Base-by-base conservation (phyloP, 2,329 filamentous ascomycete species). In the Coleophoma cylindrospora region DNA sequence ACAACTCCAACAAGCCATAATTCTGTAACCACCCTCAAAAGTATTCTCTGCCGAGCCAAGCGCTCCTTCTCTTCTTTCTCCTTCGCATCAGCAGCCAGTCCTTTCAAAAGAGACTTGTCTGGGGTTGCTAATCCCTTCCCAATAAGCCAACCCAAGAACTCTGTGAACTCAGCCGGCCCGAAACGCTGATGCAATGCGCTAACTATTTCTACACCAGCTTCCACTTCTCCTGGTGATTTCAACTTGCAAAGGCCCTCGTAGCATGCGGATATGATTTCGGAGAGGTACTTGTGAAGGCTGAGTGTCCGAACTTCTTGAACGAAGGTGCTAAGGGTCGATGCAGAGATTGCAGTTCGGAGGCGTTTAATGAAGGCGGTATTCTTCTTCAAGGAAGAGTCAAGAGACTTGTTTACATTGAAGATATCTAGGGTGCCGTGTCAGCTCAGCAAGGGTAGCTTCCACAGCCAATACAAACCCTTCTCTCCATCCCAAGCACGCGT, bases 361-460 rank as follows among this genome's bases (percentile, higher is more conserved):
- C 92, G 89, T 72, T 96, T 96, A 66, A 97, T 97, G 69, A 97
- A 96, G 58, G 91, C 91, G 4, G 92, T 97, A 64, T 97, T 97
- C 76, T 96, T 97, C 74, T 96, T 96, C 68, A 97, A 78, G 47
- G 91, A 94, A 47, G 92, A 96, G 70, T 97, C 92, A 64, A 97
- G 85, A 32, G 88, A 87, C 64, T 81, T 80, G 68, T 82, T 84
- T 60, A 94, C 84, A 48, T 81, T 71, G 64, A 95, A 90, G 55
- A 95, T 73, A 74, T 89, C 91, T 95, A 58, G 34, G 43, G 47
- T 49, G 43, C 40, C 54, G 9, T 27, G 27, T 27, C 27, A 27
- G 27, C 27, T 27, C 27, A 27, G 27, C 27, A 10, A 27, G 3
- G 27, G 27, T 27, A 10, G 27, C 27, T 8, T 27, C 27, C 27